These are phyloP conservation scores for Physcomitrium patens DNA, from an alignment of 225 moss, liverwort and hornwort genomes.

Conservation along the genomic window DNA sequence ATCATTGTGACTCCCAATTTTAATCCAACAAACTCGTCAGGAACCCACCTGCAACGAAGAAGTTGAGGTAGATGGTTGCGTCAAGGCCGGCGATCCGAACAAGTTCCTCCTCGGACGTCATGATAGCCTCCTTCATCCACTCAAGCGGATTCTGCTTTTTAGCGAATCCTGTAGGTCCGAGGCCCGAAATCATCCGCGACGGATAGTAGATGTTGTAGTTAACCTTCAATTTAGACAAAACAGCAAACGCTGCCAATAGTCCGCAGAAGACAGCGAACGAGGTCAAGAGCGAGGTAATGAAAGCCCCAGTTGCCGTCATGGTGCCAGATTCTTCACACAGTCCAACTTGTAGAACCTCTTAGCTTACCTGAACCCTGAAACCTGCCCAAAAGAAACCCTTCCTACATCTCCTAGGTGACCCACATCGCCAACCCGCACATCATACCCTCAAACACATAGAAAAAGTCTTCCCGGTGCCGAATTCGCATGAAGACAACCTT, in stretches of 20 bases:
- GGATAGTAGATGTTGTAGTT: constrained; percentile 47
- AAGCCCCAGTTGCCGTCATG: constrained; percentile 52
- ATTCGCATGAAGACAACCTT: no score
- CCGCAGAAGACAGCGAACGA: constrained; percentile 55
- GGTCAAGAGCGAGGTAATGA: constrained; percentile 52
- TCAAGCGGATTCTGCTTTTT: constrained; percentile 19
- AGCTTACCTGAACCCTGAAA: neutral
- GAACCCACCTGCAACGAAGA: constrained; percentile 45
- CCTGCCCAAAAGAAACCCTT: neutral
- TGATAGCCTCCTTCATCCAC: constrained; percentile 42
- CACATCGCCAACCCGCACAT: neutral
- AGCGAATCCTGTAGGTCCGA: constrained; percentile 11
- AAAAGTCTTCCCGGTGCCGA: no score
- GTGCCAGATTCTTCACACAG: neutral
- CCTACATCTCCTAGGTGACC: neutral
- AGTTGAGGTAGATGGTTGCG: constrained; percentile 53
- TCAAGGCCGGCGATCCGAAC: constrained; percentile 44
- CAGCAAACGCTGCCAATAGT: constrained; percentile 26
- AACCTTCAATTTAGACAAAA: constrained; percentile 39
- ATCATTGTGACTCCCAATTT: no score
- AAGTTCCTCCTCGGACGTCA: constrained; percentile 44
- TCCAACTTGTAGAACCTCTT: neutral
- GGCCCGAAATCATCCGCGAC: constrained; percentile 26
- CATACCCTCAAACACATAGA: neutral
- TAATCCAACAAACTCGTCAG: neutral